Evolutionary conservation across 2,329 filamentous ascomycete genomes (phyloP), one percentile per base, ranked within the genome.

Genomic region (Fusarium lateritium): DNA sequence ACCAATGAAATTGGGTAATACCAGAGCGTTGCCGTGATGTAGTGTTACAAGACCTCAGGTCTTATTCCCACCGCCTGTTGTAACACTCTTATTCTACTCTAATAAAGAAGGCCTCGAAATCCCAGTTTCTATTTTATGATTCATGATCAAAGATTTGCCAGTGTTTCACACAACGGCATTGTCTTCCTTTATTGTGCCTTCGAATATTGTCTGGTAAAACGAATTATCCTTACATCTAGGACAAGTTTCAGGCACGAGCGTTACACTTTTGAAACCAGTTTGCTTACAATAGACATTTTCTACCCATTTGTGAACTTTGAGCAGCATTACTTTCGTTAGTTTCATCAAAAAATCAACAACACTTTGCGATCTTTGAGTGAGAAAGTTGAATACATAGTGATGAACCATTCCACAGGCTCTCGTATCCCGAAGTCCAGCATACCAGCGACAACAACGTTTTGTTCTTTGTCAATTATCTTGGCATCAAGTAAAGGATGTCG

Each of bases 31-130:
- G 39, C 46, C 28, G 24, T 42, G 43, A 31, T 44, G 43, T 11
- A 55, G 24, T 50, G 39, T 49, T 31, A 28, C 45, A 45, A 40
- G 26, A 17, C n/a, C 17, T 42, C 21, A 34, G 13, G 54, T 43
- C 43, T 49, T 50, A 45, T 22, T 45, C 43, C 59, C 53, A 63
- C 38, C 50, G 50, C 38, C 50, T 57, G 59, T 22, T 31, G 58
- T 63, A 17, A 34, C 14, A 50, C 43, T 47, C 14, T 7, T 15
- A 13, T 36, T 24, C 14, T 31, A 31, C n/a, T n/a, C 21, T 40
- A 24, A 44, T 13, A 49, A 34, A 39, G 6, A 44, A 56, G 36
- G 21, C 57, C 42, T 44, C 24, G 22, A 22, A 33, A n/a, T 21
- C 15, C 39, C 19, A 21, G 26, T 24, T 49, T 44, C 11, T 42